Evolutionary conservation across 768 basidiomycete genomes (phyloP).

Genomic region (Coprinopsis strossmayeri): DNA sequence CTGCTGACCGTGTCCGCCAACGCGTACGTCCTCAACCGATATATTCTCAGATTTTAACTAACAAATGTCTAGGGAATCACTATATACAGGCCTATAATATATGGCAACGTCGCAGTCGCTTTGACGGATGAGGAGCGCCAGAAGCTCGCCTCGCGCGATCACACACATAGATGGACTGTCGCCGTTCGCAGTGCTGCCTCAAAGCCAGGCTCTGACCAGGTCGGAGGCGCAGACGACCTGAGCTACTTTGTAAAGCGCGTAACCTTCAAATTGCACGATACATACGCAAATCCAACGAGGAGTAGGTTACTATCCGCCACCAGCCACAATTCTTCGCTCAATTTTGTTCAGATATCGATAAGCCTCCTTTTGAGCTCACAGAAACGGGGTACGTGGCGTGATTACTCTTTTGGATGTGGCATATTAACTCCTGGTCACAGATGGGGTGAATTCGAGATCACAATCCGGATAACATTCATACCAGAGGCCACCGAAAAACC

Average conservation of each 20-base stretch:
- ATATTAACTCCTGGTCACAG: too few species aligned
- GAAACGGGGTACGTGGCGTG: slow-evolving; percentile 94
- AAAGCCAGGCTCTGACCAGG: slow-evolving; percentile 60
- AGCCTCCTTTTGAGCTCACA: slow-evolving; percentile 89
- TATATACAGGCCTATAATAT: slow-evolving; percentile 87
- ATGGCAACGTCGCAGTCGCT: slow-evolving; percentile 87
- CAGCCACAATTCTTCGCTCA: slow-evolving; percentile 3
- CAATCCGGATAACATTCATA: slow-evolving; percentile 86
- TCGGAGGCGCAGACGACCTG: slow-evolving; percentile 88
- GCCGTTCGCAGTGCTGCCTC: slow-evolving; percentile 87
- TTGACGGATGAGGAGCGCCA: slow-evolving; percentile 70
- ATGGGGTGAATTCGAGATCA: slow-evolving; percentile 98
- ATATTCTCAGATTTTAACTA: slow-evolving; percentile 5
- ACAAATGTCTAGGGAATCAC: slow-evolving; percentile 59
- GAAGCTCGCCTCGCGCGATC: slow-evolving; percentile 50
- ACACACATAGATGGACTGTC: slow-evolving; percentile 96
- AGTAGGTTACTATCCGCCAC: slow-evolving; percentile 41
- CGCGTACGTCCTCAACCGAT: slow-evolving; percentile 42
- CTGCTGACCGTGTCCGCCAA: slow-evolving; percentile 38
- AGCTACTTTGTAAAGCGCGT: slow-evolving; percentile 93
- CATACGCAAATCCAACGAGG: slow-evolving; percentile 84
- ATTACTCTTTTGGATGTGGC: too few species aligned
- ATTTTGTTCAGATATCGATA: slow-evolving; percentile 66
- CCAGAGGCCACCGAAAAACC: slow-evolving; percentile 89
- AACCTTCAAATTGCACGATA: slow-evolving; percentile 96